Base-by-base conservation (phyloP, 345 rosid species). In the Mallotus nudiflorus region DNA sequence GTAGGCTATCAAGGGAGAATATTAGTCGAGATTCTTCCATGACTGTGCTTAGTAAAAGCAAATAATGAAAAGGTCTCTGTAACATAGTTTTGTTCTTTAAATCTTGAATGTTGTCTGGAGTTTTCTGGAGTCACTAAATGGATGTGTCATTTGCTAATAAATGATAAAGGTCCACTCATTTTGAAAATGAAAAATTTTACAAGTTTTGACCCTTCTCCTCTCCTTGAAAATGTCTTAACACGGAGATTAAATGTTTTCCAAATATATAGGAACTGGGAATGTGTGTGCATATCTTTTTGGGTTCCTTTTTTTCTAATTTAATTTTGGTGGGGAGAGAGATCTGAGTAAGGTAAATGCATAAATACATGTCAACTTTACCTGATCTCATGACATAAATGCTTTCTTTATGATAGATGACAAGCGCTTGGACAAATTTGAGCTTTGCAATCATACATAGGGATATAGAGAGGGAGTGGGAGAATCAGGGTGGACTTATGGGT, bases 371-470 rank as follows among this genome's bases (percentile, higher is more conserved):
- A 75, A 74, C 75, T 66, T 82, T 86, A 85, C 85, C 80, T 82
- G 86, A 83, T 87, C 75, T 84, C 84, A 84, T 91, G 93, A 93
- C 91, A 85, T 85, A 59, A 70, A 85, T 93, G 90, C 92, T 91
- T 93, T 89, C 85, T 91, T 85, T 83, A 88, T 91, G 91, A 85
- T 90, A 90, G 93, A 93, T 93, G 91, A 79, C 93, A 89, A 91
- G 92, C 90, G 91, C 92, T 89, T 89, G 96, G 97, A 80, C 82
- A 82, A 82, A 87, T 85, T 70, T 85, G 90, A 88, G 96, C 96
- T 85, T 90, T 91, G 97, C 89, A 84, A 87, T 88, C 89, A 83
- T 90, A 82, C 91, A 74, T 93, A 89, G 93, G 85, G 85, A 84
- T 86, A 85, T 86, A 87, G 93, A 83, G 85, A 84, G 98, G 93